Evolutionary conservation across 805 yeast genomes (phyloP), one percentile per base, ranked within the genome.

Genomic region (Wickerhamomyces silvicola): DNA sequence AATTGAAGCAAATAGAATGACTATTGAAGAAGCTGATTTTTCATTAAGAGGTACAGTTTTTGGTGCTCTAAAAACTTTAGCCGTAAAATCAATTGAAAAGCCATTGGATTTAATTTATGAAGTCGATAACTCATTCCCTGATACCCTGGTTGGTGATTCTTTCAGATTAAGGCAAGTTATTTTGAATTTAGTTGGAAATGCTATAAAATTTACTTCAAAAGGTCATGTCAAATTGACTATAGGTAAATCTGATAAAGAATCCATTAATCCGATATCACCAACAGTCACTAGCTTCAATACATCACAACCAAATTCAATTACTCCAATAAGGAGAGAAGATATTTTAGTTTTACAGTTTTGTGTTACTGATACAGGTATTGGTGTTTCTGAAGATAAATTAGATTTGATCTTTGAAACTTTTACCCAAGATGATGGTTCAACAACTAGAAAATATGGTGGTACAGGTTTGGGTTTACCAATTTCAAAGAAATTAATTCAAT

Each of bases 351-450:
- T 85, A 30, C 90, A 85, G 56, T 81, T 86, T 49, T 83, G 94
- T 60, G 94, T 85, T 8, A 72, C 85, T 45, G 95, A 85, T 56
- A 85, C 94, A 1, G 94, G 95, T 54, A 85, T 86, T 43, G 95
- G 95, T 44, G 85, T 85, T 45, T 85, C 80, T 48, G 76, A 71
- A 50, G 92, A 81, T 50, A 83, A 84, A 51, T 65, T 83, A 22
- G 92, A 84, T 22, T 66, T 84, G 24, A 83, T 83, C 45, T 83
- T 83, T 50, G 95, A 85, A 50, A 85, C 90, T 3, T 85, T 85
- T 62, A 81, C 95, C 45, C 95, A 85, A 56, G 95, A 95, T 7
- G 95, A 85, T 60, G 95, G 95, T 25, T 83, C 94, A 5, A 85
- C 95, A 2, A 85, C 95, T 2, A 72, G 95, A 54, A 84, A 84